These are phyloP conservation scores for Vaccinium corymbosum DNA, from an alignment of 148 eudicot genomes.

Conservation along the genomic window DNA sequence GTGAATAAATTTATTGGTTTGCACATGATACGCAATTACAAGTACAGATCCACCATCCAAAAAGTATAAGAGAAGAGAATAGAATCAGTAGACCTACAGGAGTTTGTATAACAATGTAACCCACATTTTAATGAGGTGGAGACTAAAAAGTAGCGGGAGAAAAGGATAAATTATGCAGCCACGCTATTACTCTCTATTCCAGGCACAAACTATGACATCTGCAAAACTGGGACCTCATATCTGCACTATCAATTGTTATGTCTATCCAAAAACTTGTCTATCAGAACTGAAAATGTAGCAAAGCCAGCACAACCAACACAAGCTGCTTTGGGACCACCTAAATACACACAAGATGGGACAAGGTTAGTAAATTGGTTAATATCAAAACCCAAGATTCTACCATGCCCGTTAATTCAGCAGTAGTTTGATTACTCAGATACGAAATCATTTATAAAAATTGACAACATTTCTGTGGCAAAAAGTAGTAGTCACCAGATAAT, in stretches of 20 bases:
- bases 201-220: constrained; percentile 2
- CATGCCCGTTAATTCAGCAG: background rate
- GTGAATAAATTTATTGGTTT: background rate
- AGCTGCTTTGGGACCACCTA: constrained; percentile 92
- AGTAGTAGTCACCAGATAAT: background rate
- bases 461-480: background rate
- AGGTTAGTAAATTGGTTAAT: background rate
- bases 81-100: background rate
- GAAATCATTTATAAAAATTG: background rate
- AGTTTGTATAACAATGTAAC: constrained; percentile 7
- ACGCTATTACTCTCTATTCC: background rate
- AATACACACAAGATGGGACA: constrained; percentile 10
- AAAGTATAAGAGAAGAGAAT: background rate
- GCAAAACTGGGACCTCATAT: constrained; percentile 20
- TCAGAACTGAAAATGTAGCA: constrained; percentile 80
- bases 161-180: constrained; percentile 5
- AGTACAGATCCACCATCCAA: background rate
- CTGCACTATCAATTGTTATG: constrained; percentile 46
- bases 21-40: background rate
- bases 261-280: constrained; percentile 78
- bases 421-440: background rate
- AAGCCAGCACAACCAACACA: constrained; percentile 92
- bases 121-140: background rate
- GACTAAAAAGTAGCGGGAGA: background rate
- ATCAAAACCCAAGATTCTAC: background rate